These are phyloP conservation scores for Davidsoniella eucalypti DNA, from an alignment of 2,329 filamentous ascomycete species.

Conservation along the genomic window DNA sequence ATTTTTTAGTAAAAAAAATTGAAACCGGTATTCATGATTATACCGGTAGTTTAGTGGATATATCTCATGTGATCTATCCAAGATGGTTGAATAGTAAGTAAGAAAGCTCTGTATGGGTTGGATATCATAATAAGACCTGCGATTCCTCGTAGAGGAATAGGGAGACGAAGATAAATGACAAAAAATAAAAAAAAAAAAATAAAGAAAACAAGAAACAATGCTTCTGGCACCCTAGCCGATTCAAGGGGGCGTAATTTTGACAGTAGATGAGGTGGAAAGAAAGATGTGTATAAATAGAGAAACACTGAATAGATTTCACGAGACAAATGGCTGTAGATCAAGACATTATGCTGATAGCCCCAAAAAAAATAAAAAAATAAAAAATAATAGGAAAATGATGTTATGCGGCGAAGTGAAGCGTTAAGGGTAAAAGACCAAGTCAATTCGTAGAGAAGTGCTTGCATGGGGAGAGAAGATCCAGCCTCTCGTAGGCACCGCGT, in stretches of 20 bases:
- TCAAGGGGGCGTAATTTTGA: no score
- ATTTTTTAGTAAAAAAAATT: no score
- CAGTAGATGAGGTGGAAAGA: background rate
- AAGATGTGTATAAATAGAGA: background rate
- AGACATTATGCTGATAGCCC: background rate
- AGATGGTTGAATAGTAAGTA: no score
- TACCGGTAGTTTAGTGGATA: no score
- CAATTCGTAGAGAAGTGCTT: background rate
- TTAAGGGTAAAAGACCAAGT: no score
- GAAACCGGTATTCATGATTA: no score
- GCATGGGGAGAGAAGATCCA: slow-evolving; percentile 4
- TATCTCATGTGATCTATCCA: no score
- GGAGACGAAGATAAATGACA: background rate
- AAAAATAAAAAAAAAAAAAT: background rate
- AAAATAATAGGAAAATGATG: background rate
- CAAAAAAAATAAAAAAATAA: no score
- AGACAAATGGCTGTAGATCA: background rate
- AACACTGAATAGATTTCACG: no score
- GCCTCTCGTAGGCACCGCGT: slow-evolving; percentile 1
- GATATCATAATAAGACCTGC: no score
- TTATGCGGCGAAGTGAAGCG: background rate
- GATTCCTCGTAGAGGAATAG: background rate
- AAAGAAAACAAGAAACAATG: background rate
- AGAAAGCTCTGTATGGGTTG: no score
- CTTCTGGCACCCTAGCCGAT: background rate